Percentiles rank a stretch among this genome's conserved stretches.
Conservation (phyloP, 1,139 yeast genomes). For the Magnusiomyces sp. region DNA sequence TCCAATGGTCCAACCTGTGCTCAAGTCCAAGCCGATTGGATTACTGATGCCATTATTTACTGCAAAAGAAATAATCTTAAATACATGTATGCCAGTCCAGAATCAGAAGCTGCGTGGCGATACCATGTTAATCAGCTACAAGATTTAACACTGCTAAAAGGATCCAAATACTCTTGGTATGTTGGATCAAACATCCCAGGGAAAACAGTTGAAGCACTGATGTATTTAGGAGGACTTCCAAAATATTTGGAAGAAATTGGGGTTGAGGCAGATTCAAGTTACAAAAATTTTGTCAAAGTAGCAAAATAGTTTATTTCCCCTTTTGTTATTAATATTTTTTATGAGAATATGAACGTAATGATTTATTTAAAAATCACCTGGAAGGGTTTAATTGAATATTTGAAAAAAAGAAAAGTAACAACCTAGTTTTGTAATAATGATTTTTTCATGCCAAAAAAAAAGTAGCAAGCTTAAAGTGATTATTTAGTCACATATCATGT, state of each 20-base stretch:
- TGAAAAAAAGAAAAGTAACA: no score
- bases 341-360: background rate
- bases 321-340: no score
- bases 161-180: constrained; percentile 21
- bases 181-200: constrained; percentile 28
- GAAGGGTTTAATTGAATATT: no score
- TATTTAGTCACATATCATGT: no score
- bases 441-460: no score
- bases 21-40: constrained; percentile 24
- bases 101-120: constrained; percentile 11
- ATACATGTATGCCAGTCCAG: constrained; percentile 14
- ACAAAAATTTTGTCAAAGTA: constrained; percentile 9
- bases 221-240: constrained; percentile 23
- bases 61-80: constrained; percentile 15
- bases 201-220: constrained; percentile 23
- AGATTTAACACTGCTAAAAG: constrained; percentile 9
- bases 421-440: no score
- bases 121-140: constrained; percentile 12
- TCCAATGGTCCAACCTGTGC: constrained; percentile 27
- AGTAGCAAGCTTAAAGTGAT: no score
- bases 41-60: constrained; percentile 18
- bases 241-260: constrained; percentile 15
- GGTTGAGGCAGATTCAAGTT: constrained; percentile 13
- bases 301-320: background rate
- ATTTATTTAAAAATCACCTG: no score